A percentile compares a stretch with the other conserved stretches of the same genome.
Conservation (phyloP, 106 monocot species). For the Apostasia shenzhenica region DNA sequence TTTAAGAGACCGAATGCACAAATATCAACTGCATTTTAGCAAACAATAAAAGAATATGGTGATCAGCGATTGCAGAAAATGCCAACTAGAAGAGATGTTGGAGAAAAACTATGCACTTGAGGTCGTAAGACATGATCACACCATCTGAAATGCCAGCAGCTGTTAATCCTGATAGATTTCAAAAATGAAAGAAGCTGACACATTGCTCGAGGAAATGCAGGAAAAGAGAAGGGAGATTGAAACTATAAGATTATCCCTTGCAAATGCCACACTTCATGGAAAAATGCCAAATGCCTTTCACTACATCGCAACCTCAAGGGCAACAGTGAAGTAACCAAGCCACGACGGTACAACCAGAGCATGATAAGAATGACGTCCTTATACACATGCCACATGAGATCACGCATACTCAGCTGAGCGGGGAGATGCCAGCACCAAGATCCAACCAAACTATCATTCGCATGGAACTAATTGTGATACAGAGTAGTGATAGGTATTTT, state of each 20-base stretch:
- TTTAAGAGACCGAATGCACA: conserved; percentile 45
- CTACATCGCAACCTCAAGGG: too few relatives aligned
- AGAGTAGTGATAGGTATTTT: too few relatives aligned
- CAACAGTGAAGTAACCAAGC: too few relatives aligned
- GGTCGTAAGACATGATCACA: conserved; percentile 26
- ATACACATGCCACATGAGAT: too few relatives aligned
- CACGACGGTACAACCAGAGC: too few relatives aligned
- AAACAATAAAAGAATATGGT: conserved; percentile 52
- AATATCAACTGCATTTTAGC: conserved; percentile 36
- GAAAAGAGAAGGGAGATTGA: conserved; percentile 50
- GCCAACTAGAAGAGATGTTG: conserved; percentile 41
- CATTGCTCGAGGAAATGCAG: conserved; percentile 38
- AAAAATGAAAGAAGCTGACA: conserved; percentile 69
- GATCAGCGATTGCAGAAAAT: conserved; percentile 50
- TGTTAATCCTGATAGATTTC: conserved; percentile 47
- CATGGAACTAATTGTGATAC: too few relatives aligned
- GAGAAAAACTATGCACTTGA: conserved; percentile 49
- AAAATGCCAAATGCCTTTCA: too few relatives aligned
- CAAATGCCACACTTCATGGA: too few relatives aligned
- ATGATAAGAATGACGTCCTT: too few relatives aligned
- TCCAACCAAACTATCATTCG: too few relatives aligned
- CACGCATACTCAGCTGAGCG: too few relatives aligned
- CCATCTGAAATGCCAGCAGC: conserved; percentile 51
- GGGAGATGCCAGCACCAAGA: too few relatives aligned
- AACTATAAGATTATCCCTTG: background rate